A percentile compares a stretch with the other conserved stretches of the same genome.
phyloP scores from a whole-genome alignment of 1,284 basidiomycete species.

The Moesziomyces globuligerus region DNA sequence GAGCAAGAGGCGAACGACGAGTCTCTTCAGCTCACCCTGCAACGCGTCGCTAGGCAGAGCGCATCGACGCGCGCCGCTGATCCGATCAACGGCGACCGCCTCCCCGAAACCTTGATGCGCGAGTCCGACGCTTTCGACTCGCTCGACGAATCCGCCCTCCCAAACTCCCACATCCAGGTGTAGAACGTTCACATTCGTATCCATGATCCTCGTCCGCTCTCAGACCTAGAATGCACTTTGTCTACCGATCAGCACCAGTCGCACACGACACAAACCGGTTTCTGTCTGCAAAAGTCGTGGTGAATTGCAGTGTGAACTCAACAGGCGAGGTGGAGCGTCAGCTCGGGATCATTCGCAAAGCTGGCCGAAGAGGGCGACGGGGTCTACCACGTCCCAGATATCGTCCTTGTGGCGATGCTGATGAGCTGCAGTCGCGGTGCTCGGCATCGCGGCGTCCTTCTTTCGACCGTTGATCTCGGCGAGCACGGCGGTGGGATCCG shows the following conservation, averaged over 20 bases:
- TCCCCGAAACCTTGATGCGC: conserved; percentile 29
- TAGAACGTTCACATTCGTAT: neutral
- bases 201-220: neutral
- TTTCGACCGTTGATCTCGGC: conserved; percentile 45
- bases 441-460: conserved; percentile 8
- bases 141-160: conserved; percentile 5
- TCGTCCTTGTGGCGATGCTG: conserved; percentile 56
- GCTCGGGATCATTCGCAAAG: conserved; percentile 49
- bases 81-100: conserved; percentile 25
- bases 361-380: conserved; percentile 54
- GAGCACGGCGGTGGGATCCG: conserved; percentile 19
- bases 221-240: neutral
- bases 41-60: conserved; percentile 17
- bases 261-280: neutral
- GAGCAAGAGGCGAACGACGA: conserved; percentile 14
- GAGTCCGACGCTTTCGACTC: conserved; percentile 23
- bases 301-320: neutral
- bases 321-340: neutral
- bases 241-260: neutral
- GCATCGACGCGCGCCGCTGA: neutral
- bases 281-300: neutral
- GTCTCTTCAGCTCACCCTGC: conserved; percentile 26
- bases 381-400: conserved; percentile 64
- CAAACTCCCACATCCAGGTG: neutral
- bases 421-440: conserved; percentile 3